Evolutionary conservation across 1,284 basidiomycete species (phyloP), one percentile per base, ranked within the genome.

Genomic region (Ustilago curta): DNA sequence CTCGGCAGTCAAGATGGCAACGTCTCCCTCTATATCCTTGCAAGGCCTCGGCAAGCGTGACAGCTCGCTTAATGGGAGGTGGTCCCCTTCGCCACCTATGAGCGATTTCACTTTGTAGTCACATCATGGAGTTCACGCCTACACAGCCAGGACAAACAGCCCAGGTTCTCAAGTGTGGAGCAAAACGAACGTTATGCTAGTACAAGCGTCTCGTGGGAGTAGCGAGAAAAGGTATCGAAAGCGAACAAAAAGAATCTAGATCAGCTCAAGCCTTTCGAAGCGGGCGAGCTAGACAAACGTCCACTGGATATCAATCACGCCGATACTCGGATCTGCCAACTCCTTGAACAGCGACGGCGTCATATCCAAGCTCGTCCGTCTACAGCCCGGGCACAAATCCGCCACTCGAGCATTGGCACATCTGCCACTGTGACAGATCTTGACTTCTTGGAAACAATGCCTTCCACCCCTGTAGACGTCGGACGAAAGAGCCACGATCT

Each of bases 301-400:
- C 73, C 73, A 76, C 43, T 49, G 19, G 14, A 76, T 64, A 29
- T 68, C 60, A 40, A 76, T 70, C 21, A 76, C 50, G 11, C 73
- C 73, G 3, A 44, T 0, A 19, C 59, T 58, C 6, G 54, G 57
- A 11, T 48, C 7, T 12, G 73, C 73, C 19, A 76, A 43, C 31
- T 58, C 58, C 29, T 58, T 58, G 59, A 76, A 76, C 27, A 70
- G 45, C 7, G 42, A 39, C 14, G 53, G 53, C 7, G 52, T 71
- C 59, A 76, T 57, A 43, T 76, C 73, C 43, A 76, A 39, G 39
- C 63, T 67, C 5, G 69, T 70, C 2, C 18, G 39, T 2, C 23
- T 37, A 58, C 73, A 76, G 1, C 58, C 59, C 0, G 73, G 73
- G 50, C 73, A 76, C 47, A 62, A 21, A 43, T 76, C 73, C 19